Conservation (phyloP, 2,329 filamentous ascomycete species). For the Neopestalotiopsis sp. region DNA sequence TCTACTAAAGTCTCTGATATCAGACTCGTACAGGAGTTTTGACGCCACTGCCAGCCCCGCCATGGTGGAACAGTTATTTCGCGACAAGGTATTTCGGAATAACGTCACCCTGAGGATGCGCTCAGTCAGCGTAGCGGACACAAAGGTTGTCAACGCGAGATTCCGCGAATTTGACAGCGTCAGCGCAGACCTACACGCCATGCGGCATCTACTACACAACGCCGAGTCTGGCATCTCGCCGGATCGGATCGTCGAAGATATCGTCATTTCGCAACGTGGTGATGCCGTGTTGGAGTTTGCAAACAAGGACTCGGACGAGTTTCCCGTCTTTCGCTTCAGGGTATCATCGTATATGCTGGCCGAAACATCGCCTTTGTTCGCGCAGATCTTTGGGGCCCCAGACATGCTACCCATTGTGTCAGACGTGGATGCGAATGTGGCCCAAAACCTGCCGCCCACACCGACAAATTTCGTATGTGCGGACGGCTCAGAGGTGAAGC, state of each 20-base stretch:
- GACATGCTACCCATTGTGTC: neutral
- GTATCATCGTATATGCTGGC: slow-evolving; percentile 56
- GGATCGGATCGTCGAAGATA: slow-evolving; percentile 45
- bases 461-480: slow-evolving; percentile 43
- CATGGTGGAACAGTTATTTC: slow-evolving; percentile 49
- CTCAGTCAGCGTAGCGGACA: slow-evolving; percentile 47
- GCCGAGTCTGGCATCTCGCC: slow-evolving; percentile 47
- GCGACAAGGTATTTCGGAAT: slow-evolving; percentile 45
- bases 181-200: slow-evolving; percentile 45
- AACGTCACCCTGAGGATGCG: slow-evolving; percentile 51
- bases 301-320: slow-evolving; percentile 41
- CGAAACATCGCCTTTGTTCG: slow-evolving; percentile 58
- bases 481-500: slow-evolving; percentile 48
- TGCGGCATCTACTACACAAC: slow-evolving; percentile 45
- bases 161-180: slow-evolving; percentile 53
- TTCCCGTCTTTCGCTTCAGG: slow-evolving; percentile 52
- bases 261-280: slow-evolving; percentile 48
- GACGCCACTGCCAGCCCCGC: slow-evolving; percentile 48
- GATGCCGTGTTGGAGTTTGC: slow-evolving; percentile 59
- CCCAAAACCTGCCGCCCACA: slow-evolving; percentile 35
- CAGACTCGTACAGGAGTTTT: slow-evolving; percentile 50
- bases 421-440: neutral
- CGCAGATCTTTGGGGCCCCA: slow-evolving; percentile 45
- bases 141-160: slow-evolving; percentile 47
- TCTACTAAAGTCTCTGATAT: slow-evolving; percentile 45